Base-by-base conservation (phyloP, 345 rosid genomes). In the Eucalyptus shirleyi region DNA sequence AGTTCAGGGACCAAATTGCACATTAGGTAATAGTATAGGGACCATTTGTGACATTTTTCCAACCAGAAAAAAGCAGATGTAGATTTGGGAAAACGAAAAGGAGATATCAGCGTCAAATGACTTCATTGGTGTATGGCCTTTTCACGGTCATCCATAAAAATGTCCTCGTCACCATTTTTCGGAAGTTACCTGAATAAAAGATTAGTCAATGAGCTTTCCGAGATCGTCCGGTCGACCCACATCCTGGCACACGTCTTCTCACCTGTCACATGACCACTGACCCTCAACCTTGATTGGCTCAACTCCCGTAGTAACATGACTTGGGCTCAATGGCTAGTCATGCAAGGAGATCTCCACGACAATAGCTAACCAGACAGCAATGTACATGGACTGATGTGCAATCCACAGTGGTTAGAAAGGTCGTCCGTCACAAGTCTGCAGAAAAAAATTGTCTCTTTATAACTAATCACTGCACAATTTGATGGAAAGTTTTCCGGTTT, bases 191-290 rank as follows among this genome's bases (percentile, higher is more conserved):
- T 96, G 97, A 91, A 96, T 91, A 83, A 92, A 95, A 86, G 97
- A 94, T 89, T 97, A 95, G 90, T 96, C 97, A 51, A 96, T 95
- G 82, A 97, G 97, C 95, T 95, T 97, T 88, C 96, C 98, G 40
- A 97, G 98, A 94, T 96, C 98, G 82, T 93, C 95, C 89, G 96
- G 87, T 90, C 98, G 92, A 89, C 96, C 91, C 9, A 95, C 99
- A 80, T 96, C 97, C 37, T 94, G 95, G 92, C 95, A 95, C 37
- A 19, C 96, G 96, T 60, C 98, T 92, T 89, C 98, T 93, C 92
- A 96, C 99, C 98, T 96, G 93, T 77, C 85, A 77, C 85, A 12
- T 40, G 47, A 40, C 85, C 85, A 77, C 47, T 17, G 12, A 21
- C 86, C 53, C 69, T 13, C 2, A 10, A 86, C 50, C 30, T 30